Evolutionary conservation across 768 basidiomycete genomes (phyloP).

Genomic region (Lactifluus piperatus): DNA sequence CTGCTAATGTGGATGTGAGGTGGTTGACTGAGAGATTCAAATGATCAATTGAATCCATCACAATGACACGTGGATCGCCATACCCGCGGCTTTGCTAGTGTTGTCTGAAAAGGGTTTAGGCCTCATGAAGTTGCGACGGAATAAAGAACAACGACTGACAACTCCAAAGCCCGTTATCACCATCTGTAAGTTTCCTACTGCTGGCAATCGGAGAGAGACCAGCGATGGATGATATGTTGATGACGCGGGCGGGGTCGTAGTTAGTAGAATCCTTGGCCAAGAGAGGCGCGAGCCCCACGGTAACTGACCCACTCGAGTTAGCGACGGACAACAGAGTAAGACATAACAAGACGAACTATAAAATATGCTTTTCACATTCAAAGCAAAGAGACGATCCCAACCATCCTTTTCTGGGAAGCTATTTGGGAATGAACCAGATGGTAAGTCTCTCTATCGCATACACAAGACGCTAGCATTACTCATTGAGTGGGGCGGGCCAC

Average conservation of each 20-base stretch:
- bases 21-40: slow-evolving; percentile 51
- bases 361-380: slow-evolving; percentile 82
- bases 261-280: slow-evolving; percentile 57
- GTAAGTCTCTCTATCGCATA: not conserved
- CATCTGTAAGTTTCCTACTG: slow-evolving; percentile 37
- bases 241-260: slow-evolving; percentile 61
- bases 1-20: slow-evolving; percentile 62
- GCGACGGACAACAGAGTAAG: not conserved
- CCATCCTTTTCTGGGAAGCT: slow-evolving; percentile 71
- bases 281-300: slow-evolving; percentile 49
- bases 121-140: not conserved
- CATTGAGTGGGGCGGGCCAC: slow-evolving; percentile 64
- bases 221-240: slow-evolving; percentile 74
- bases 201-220: slow-evolving; percentile 47
- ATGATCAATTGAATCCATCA: not conserved
- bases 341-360: slow-evolving; percentile 46
- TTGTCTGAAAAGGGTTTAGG: slow-evolving; percentile 40
- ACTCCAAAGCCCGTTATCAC: slow-evolving; percentile 64
- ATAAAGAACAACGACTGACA: slow-evolving; percentile 44
- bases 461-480: slow-evolving; percentile 24
- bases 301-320: slow-evolving; percentile 33
- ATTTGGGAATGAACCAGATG: not conserved
- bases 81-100: slow-evolving; percentile 68
- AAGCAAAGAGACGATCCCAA: slow-evolving; percentile 76
- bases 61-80: not conserved